These are phyloP conservation scores for Teunomyces pallodes DNA, from an alignment of 805 yeast species.

Conservation along the genomic window DNA sequence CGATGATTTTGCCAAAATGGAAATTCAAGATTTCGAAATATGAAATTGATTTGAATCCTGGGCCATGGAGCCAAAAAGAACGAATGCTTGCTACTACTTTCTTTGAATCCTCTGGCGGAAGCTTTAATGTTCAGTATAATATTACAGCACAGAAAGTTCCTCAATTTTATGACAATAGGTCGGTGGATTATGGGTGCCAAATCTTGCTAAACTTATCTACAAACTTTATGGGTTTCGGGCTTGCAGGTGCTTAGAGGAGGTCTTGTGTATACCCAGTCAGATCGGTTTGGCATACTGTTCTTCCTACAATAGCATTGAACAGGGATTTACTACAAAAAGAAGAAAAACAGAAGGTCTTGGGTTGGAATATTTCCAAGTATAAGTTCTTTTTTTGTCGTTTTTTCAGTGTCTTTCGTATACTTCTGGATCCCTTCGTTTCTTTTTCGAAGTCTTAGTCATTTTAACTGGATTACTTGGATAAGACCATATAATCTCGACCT, in stretches of 20 bases:
- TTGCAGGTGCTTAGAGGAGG: slow-evolving; percentile 17
- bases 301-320: slow-evolving; percentile 30
- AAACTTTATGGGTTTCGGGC: slow-evolving; percentile 16
- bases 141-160: slow-evolving; percentile 21
- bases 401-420: slow-evolving; percentile 20
- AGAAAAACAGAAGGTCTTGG: slow-evolving; percentile 25
- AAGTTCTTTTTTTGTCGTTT: slow-evolving; percentile 14
- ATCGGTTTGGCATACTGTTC: slow-evolving; percentile 50
- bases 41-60: slow-evolving; percentile 45
- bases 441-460: slow-evolving; percentile 40
- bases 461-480: slow-evolving; percentile 62
- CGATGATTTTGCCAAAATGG: slow-evolving; percentile 36
- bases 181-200: slow-evolving; percentile 20
- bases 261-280: slow-evolving; percentile 48
- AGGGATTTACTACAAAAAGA: slow-evolving; percentile 23
- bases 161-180: slow-evolving; percentile 22
- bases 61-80: slow-evolving; percentile 64
- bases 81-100: slow-evolving; percentile 59
- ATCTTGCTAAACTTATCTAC: slow-evolving; percentile 11
- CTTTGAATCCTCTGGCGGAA: slow-evolving; percentile 31
- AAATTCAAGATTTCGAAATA: slow-evolving; percentile 9
- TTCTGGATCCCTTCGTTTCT: slow-evolving; percentile 46
- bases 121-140: slow-evolving; percentile 20
- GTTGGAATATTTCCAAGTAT: slow-evolving; percentile 30
- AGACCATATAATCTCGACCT: slow-evolving; percentile 48